Evolutionary conservation across 768 basidiomycete genomes (phyloP).

Genomic region (Rhodotorula diobovata): DNA sequence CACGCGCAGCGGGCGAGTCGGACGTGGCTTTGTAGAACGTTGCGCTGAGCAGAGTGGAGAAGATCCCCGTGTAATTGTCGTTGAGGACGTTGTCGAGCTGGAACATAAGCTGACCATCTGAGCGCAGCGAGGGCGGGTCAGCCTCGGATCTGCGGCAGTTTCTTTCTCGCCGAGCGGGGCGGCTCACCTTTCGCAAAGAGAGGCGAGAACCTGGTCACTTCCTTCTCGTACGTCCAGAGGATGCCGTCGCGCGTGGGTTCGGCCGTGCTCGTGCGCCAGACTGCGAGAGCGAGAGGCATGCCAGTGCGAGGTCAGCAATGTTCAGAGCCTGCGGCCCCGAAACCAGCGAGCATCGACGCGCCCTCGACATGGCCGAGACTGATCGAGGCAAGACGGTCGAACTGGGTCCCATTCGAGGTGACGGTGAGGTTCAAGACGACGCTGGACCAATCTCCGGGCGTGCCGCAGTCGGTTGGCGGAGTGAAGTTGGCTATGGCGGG

Average conservation of each 20-base stretch:
- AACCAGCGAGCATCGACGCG: not conserved
- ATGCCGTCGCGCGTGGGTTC: constrained; percentile 21
- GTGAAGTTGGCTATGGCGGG: constrained; percentile 13
- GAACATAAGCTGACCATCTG: constrained; percentile 4
- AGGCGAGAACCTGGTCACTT: constrained; percentile 2
- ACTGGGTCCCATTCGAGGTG: constrained; percentile 22
- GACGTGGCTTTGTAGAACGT: constrained; percentile 6
- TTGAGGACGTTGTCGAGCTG: constrained; percentile 20
- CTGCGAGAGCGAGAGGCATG: not conserved
- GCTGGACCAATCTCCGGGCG: not conserved
- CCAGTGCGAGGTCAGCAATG: not conserved
- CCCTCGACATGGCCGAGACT: constrained; percentile 16
- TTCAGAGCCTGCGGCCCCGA: not conserved
- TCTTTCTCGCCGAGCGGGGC: not conserved
- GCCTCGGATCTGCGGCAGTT: not conserved
- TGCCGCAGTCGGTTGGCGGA: not conserved
- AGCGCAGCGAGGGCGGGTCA: too few relatives aligned
- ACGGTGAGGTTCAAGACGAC: constrained; percentile 18
- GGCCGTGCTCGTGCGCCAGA: constrained; percentile 26
- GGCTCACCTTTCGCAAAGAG: constrained; percentile 1
- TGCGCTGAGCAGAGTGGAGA: not conserved
- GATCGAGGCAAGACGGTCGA: constrained; percentile 13
- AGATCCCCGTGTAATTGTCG: constrained; percentile 14
- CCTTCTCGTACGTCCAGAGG: constrained; percentile 10
- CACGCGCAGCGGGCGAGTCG: not conserved